phyloP scores from a whole-genome alignment of 768 basidiomycete genomes.

The Naganishia antarctica region DNA sequence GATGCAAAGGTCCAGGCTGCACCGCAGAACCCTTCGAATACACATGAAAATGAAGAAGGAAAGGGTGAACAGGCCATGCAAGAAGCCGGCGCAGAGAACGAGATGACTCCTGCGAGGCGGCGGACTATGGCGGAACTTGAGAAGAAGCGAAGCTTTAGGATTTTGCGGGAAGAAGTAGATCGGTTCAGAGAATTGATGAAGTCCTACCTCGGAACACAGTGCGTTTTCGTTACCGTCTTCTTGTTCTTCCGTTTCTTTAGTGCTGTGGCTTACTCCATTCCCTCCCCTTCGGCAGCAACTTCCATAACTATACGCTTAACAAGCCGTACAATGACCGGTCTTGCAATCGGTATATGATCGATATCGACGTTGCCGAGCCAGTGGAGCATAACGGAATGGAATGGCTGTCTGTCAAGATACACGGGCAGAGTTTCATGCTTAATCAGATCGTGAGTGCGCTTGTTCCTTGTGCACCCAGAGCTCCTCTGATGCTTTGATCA shows the following conservation, averaged over 20 bases:
- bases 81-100: conserved; percentile 55
- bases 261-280: too few relatives aligned
- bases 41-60: conserved; percentile 54
- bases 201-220: conserved; percentile 76
- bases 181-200: conserved; percentile 58
- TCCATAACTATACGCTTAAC: conserved; percentile 93
- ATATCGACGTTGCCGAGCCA: conserved; percentile 80
- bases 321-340: conserved; percentile 77
- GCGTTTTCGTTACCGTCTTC: not conserved
- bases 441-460: conserved; percentile 69
- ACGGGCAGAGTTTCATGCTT: conserved; percentile 98
- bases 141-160: conserved; percentile 59
- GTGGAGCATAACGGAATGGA: conserved; percentile 83
- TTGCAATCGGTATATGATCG: conserved; percentile 80
- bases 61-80: too few relatives aligned
- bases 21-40: too few relatives aligned
- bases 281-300: too few relatives aligned
- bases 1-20: conserved; percentile 63
- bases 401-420: conserved; percentile 87
- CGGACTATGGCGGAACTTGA: conserved; percentile 24
- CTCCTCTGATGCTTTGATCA: not conserved
- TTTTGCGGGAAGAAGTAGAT: conserved; percentile 56
- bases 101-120: conserved; percentile 28
- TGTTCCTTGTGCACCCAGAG: not conserved
- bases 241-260: not conserved